Percentiles rank a stretch among this genome's conserved stretches.
These are phyloP conservation scores for Castanea crenata DNA, from an alignment of 306 rosid genomes.

Conservation along the genomic window DNA sequence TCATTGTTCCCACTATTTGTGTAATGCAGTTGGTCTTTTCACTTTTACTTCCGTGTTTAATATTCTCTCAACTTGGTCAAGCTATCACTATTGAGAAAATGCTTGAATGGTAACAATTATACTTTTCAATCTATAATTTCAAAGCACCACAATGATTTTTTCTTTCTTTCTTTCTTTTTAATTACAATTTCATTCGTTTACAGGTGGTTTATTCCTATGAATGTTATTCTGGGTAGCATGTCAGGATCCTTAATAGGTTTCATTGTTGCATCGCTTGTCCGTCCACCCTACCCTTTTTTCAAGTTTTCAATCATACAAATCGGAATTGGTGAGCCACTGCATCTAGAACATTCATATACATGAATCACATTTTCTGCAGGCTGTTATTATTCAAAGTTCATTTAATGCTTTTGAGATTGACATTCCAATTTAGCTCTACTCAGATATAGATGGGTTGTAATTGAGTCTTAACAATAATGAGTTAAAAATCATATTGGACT, in stretches of 20 bases:
- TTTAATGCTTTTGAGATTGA: background rate
- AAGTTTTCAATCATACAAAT: constrained; percentile 84
- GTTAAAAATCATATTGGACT: background rate
- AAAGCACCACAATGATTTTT: background rate
- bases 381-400: background rate
- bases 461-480: background rate
- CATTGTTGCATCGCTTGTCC: constrained; percentile 62
- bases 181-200: constrained; percentile 15
- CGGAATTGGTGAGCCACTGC: constrained; percentile 71
- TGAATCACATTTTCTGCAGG: background rate
- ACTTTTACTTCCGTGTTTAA: constrained; percentile 88
- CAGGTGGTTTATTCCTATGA: constrained; percentile 98
- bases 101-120: constrained; percentile 66
- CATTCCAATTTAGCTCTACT: background rate
- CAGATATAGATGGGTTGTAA: background rate
- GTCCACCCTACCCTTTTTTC: constrained; percentile 94
- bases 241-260: constrained; percentile 88
- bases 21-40: constrained; percentile 83
- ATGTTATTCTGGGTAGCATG: constrained; percentile 67
- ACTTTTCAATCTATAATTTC: background rate
- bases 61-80: constrained; percentile 92
- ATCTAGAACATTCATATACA: background rate
- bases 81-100: constrained; percentile 76
- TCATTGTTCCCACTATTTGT: constrained; percentile 6
- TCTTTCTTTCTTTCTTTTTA: background rate